These are phyloP conservation scores for Yamadazyma philogaea DNA, from an alignment of 805 yeast genomes.

Conservation along the genomic window DNA sequence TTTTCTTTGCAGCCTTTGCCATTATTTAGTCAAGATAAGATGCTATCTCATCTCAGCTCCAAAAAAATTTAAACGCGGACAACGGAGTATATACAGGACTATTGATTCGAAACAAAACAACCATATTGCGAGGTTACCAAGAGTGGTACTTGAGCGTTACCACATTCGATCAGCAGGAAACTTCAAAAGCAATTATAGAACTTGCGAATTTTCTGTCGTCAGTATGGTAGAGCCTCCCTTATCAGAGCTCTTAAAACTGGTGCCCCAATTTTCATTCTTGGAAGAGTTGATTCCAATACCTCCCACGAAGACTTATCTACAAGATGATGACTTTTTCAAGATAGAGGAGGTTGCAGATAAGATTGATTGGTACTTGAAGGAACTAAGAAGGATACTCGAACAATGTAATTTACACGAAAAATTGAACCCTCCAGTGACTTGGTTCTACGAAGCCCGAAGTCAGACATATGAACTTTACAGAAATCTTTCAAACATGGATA, in stretches of 20 bases:
- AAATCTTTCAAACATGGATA: conserved; percentile 24
- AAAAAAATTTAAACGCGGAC: conserved; percentile 1
- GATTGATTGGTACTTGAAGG: conserved; percentile 23
- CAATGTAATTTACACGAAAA: conserved; percentile 7
- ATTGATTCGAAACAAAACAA: conserved; percentile 8
- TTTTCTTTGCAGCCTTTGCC: conserved; percentile 67
- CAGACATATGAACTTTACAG: conserved; percentile 17
- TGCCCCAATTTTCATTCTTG: conserved; percentile 22
- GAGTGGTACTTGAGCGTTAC: not conserved
- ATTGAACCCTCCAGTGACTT: conserved; percentile 15
- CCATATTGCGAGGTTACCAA: not conserved
- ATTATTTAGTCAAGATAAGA: conserved; percentile 22
- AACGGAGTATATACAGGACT: conserved; percentile 2
- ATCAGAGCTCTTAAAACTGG: conserved; percentile 17
- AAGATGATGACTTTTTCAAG: conserved; percentile 24
- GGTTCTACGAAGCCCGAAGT: conserved; percentile 27
- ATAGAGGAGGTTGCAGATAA: conserved; percentile 28
- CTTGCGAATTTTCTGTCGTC: not conserved
- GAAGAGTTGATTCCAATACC: conserved; percentile 23
- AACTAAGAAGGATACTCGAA: conserved; percentile 16
- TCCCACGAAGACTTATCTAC: conserved; percentile 10
- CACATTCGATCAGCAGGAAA: not conserved
- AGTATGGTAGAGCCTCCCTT: conserved; percentile 11
- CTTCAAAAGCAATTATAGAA: not conserved
- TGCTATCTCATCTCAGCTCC: conserved; percentile 2